phyloP scores from a whole-genome alignment of 306 rosid genomes.

The Lupinus albus region DNA sequence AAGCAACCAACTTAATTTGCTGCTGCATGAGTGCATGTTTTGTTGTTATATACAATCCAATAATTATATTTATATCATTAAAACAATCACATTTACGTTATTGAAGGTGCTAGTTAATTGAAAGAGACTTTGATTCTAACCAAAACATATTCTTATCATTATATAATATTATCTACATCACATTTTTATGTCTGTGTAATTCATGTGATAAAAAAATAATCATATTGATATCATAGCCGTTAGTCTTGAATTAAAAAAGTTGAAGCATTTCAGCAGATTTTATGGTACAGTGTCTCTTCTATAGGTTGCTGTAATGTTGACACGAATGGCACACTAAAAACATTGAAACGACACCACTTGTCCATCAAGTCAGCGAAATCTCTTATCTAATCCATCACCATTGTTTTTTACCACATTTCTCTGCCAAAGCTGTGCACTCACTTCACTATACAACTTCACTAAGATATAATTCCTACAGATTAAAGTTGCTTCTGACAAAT shows the following conservation, averaged over 20 bases:
- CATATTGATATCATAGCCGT: neutral
- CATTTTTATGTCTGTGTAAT: neutral
- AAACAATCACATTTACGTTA: neutral
- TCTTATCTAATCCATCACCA: slow-evolving; percentile 18
- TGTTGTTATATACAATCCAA: neutral
- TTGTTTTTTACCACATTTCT: slow-evolving; percentile 17
- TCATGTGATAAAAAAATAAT: neutral
- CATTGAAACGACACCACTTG: slow-evolving; percentile 49
- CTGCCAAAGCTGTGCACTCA: slow-evolving; percentile 20
- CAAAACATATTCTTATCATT: neutral
- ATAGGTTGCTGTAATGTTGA: slow-evolving; percentile 20
- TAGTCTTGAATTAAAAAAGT: neutral
- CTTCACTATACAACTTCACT: slow-evolving; percentile 26
- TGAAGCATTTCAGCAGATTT: slow-evolving; percentile 25
- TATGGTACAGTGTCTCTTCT: slow-evolving; percentile 32
- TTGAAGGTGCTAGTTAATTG: too few species aligned
- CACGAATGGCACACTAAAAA: slow-evolving; percentile 31
- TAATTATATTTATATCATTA: neutral
- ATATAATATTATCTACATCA: neutral
- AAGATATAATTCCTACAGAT: slow-evolving; percentile 1
- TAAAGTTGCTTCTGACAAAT: neutral
- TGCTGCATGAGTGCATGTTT: neutral
- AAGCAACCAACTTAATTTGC: neutral
- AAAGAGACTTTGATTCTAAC: too few species aligned
- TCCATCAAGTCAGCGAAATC: slow-evolving; percentile 40